Evolutionary conservation across 192 early-diverging fungal species (phyloP).

Genomic region (Backusella macrospora): DNA sequence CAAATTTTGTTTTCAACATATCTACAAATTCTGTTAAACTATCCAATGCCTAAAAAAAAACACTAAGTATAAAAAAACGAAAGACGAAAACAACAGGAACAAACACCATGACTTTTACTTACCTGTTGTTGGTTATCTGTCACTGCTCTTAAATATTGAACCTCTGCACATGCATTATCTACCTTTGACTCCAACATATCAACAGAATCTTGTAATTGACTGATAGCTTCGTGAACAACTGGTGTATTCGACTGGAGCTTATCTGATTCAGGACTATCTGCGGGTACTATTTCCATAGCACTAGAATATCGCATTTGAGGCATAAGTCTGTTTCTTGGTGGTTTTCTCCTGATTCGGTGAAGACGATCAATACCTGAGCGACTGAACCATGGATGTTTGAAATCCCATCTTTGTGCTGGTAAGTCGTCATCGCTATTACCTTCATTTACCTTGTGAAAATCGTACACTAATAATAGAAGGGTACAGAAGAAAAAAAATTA

Average conservation of each 20-base stretch:
- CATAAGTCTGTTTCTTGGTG: conserved; percentile 1
- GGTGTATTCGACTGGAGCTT: conserved; percentile 6
- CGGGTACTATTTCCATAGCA: conserved; percentile 6
- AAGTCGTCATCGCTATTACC: conserved; percentile 42
- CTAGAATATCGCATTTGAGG: conserved; percentile 15
- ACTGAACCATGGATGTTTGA: conserved; percentile 82
- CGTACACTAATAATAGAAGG: conserved; percentile 58
- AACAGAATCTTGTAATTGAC: not conserved
- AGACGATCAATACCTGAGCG: conserved; percentile 47
- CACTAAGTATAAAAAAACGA: not conserved
- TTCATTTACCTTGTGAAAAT: conserved; percentile 71
- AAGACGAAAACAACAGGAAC: not conserved
- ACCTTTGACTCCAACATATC: not conserved
- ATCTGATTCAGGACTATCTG: not conserved
- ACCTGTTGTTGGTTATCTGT: conserved; percentile 10
- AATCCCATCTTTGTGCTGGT: conserved; percentile 67
- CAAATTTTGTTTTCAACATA: conserved; percentile 1
- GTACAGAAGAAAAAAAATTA: no score
- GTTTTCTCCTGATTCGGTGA: conserved; percentile 14
- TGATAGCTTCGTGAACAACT: not conserved
- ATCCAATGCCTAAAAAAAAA: not conserved
- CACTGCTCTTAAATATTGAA: conserved; percentile 11
- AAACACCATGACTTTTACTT: not conserved
- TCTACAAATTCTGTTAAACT: not conserved
- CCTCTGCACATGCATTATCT: not conserved